Evolutionary conservation across 306 rosid species (phyloP).

Genomic region (Rosa persica): DNA sequence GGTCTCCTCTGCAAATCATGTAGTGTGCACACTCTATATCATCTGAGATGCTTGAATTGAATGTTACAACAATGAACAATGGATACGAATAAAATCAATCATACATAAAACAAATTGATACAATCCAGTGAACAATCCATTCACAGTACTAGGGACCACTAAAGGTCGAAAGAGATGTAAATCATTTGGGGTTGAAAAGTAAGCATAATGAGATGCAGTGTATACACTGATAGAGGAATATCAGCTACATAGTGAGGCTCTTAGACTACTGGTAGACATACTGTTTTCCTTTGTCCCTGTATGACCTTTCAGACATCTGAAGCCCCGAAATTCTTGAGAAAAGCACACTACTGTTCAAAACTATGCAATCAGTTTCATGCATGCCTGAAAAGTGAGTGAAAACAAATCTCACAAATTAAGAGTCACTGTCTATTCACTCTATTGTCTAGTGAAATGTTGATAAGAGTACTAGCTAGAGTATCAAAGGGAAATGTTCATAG

Average conservation of each 20-base stretch:
- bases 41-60: background rate
- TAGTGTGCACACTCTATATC: background rate
- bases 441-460: too few relatives aligned
- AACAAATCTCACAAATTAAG: background rate
- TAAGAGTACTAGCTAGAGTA: too few relatives aligned
- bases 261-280: conserved; percentile 27
- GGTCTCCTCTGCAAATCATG: too few relatives aligned
- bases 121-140: too few relatives aligned
- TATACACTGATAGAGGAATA: background rate
- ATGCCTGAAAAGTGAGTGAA: background rate
- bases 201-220: background rate
- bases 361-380: background rate
- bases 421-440: too few relatives aligned
- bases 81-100: background rate
- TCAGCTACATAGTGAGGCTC: background rate
- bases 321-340: conserved; percentile 48
- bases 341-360: conserved; percentile 42
- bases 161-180: background rate
- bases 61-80: background rate
- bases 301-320: conserved; percentile 33
- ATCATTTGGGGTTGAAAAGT: background rate
- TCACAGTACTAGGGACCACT: too few relatives aligned
- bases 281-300: conserved; percentile 37
- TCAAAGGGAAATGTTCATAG: too few relatives aligned
- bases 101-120: background rate